Base-by-base conservation (phyloP, 2,329 filamentous ascomycete genomes). In the Aspergillus aculeatus region DNA sequence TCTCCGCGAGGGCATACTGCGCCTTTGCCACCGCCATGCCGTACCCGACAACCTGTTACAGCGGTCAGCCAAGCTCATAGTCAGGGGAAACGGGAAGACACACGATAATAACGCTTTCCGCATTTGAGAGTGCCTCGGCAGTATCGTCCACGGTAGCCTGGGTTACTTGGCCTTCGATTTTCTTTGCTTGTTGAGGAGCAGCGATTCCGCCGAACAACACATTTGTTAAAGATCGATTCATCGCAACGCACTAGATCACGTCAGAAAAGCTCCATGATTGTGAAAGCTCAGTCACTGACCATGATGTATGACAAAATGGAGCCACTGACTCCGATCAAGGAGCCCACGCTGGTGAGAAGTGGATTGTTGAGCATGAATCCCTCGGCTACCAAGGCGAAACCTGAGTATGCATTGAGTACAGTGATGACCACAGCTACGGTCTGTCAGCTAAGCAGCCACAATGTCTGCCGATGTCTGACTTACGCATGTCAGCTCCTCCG, bases 21-120 rank as follows among this genome's bases (percentile, higher is more conserved):
- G 92, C 92, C 76, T 96, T 96, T 9, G 92, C 92, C 1, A 96
- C 92, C 0, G 92, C 92, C 92, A 96, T 96, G 55, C 92, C 92
- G 68, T 96, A 96, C 1, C 92, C 92, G 5, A 96, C 92, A 1
- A 94, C 74, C 73, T 63, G 38, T n/a, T 19, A 47, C 24, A 44
- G n/a, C 14, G 2, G 35, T 61, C 21, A 63, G 58, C n/a, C 4
- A 21, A 16, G 24, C 3, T 9, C 19, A 9, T 21, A 2, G 14
- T 9, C 2, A 47, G 21, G 11, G 3, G 12, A 23, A 38, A 16
- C 19, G 35, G 29, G 32, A 35, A 12, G 26, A 64, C 72, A 50
- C 71, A 81, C 88, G 56, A 96, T 92, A 68, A 96, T 95, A 58
- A 96, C 91, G 50, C 84, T 92, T 69, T 96, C 91, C 0, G 91